Evolutionary conservation across 495 filamentous ascomycete genomes (phyloP).

Genomic region (Trypethelium eluteriae): DNA sequence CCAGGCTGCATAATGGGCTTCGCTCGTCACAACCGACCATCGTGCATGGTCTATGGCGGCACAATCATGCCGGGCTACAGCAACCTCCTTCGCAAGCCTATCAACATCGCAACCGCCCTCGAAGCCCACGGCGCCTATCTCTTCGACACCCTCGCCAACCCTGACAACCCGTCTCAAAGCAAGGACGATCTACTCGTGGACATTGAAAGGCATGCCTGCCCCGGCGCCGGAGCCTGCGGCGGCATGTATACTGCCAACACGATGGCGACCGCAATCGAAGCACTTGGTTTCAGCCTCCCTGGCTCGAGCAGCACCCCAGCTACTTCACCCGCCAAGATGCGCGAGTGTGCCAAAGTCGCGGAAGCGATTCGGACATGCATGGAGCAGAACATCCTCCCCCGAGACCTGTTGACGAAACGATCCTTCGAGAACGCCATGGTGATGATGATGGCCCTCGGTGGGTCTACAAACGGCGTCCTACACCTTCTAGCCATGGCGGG

Average conservation of each 20-base stretch:
- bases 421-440: slow-evolving; percentile 92
- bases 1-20: slow-evolving; percentile 78
- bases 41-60: slow-evolving; percentile 80
- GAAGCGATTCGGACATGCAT: slow-evolving; percentile 79
- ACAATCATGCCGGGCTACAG: slow-evolving; percentile 84
- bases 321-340: slow-evolving; percentile 77
- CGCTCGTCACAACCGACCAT: slow-evolving; percentile 85
- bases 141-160: slow-evolving; percentile 59
- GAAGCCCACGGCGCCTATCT: slow-evolving; percentile 83
- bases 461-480: slow-evolving; percentile 84
- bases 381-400: slow-evolving; percentile 78
- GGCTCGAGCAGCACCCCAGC: slow-evolving; percentile 89
- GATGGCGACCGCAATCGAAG: slow-evolving; percentile 93
- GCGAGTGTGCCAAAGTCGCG: slow-evolving; percentile 82
- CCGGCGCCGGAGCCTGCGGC: slow-evolving; percentile 88
- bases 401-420: slow-evolving; percentile 73
- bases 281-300: slow-evolving; percentile 85
- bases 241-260: slow-evolving; percentile 98
- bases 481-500: slow-evolving; percentile 94
- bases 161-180: slow-evolving; percentile 51
- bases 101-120: slow-evolving; percentile 88
- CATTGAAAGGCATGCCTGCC: slow-evolving; percentile 78
- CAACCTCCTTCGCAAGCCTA: slow-evolving; percentile 61
- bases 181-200: slow-evolving; percentile 79
- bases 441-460: slow-evolving; percentile 86